Conservation (phyloP, 345 rosid genomes). For the Eutrema heterophyllum region DNA sequence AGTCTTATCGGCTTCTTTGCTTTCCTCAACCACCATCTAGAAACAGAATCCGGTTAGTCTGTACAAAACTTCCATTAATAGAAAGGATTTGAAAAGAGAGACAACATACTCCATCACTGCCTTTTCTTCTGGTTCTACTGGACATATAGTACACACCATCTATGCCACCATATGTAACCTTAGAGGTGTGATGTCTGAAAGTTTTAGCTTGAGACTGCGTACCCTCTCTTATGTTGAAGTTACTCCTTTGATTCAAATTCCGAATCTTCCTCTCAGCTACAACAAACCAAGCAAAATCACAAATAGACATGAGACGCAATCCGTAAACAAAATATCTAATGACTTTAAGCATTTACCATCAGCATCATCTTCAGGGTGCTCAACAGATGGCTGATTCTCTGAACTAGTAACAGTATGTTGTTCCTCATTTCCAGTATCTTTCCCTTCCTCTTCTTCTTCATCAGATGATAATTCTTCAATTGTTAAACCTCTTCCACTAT, state of each 20-base stretch:
- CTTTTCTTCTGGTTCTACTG: constrained; percentile 52
- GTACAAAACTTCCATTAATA: not conserved
- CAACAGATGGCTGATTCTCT: constrained; percentile 46
- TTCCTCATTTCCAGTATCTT: constrained; percentile 7
- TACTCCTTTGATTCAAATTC: constrained; percentile 28
- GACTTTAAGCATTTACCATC: constrained; percentile 34
- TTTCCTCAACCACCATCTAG: constrained; percentile 75
- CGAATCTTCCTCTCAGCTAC: constrained; percentile 37
- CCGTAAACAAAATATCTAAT: not conserved
- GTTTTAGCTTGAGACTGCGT: constrained; percentile 30
- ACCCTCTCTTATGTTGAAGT: constrained; percentile 22
- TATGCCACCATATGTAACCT: constrained; percentile 75
- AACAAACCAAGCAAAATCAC: constrained; percentile 11
- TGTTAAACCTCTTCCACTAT: constrained; percentile 35
- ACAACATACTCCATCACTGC: constrained; percentile 64
- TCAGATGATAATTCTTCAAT: constrained; percentile 68
- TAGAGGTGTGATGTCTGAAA: constrained; percentile 43
- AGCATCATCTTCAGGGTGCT: constrained; percentile 63
- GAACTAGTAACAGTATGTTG: not conserved
- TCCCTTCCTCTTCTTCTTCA: constrained; percentile 38
- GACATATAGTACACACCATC: constrained; percentile 80
- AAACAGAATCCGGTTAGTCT: not conserved
- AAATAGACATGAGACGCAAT: not conserved
- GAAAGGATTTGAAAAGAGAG: not conserved
- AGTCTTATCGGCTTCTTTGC: constrained; percentile 71